Base-by-base conservation (phyloP, 345 rosid genomes). In the Salix purpurea region DNA sequence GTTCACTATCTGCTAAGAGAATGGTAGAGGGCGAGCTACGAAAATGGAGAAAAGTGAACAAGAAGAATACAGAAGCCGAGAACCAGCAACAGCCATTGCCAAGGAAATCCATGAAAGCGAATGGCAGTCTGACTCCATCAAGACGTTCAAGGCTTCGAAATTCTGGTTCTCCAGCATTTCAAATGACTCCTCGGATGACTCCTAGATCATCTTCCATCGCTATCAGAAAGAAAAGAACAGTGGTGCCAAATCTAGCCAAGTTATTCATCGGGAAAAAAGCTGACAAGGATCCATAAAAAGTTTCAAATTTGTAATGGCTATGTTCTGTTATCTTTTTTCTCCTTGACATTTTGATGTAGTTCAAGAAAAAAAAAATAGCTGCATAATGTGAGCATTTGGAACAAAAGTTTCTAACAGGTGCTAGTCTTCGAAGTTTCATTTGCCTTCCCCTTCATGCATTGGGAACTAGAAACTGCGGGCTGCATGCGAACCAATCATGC, bases 161-260 rank as follows among this genome's bases (percentile, higher is more conserved):
- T 71, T 84, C 89, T 5, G 77, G 72, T 11, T 91, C 94, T 32
- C 89, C 93, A 24, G 89, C 84, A 7, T 79, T 42, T 48, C 68
- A 86, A 75, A 56, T 36, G 12, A 69, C 85, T 68, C 85, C 80
- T 2, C 37, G 79, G 73, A 54, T 36, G 7, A 66, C 84, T 68
- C 86, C 78, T 6, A 58, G 82, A 71, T 83, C 94, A 4, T 64
- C 80, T 70, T 84, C 86, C 74, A 76, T 91, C 70, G 30, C 79
- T 15, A 83, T 86, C 74, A 89, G 80, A 87, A 90, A 89, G 89
- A 92, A 86, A 83, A 84, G 75, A 80, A 88, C 79, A 65, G 88
- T 85, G 76, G 80, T 84, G 75, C 98, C 91, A 1, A 87, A 86
- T 67, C 77, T 92, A 67, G 83, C 88, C 39, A 92, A 81, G 77